Evolutionary conservation across 2,329 filamentous ascomycete genomes (phyloP).

Genomic region (Sporothrix euskadiensis): DNA sequence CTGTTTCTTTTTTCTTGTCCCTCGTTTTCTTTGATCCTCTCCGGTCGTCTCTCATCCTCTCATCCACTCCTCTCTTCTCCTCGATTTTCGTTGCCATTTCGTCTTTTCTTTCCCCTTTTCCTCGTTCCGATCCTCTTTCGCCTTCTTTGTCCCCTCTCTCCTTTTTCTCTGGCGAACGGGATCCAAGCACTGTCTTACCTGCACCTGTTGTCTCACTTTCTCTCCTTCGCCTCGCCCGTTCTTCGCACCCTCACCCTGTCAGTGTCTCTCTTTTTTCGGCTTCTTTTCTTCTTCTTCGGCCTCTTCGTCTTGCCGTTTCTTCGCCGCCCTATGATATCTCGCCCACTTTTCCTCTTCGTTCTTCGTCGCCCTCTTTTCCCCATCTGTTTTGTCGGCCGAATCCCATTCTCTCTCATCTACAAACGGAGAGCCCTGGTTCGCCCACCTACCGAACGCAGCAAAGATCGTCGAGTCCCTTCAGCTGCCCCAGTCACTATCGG

Average conservation of each 20-base stretch:
- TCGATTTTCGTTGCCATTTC: not conserved
- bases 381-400: constrained; percentile 14
- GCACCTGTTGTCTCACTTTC: constrained; percentile 21
- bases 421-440: not conserved
- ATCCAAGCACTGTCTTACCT: constrained; percentile 26
- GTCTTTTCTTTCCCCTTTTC: not conserved
- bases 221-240: not conserved
- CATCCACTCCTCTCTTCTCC: not conserved
- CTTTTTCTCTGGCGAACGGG: constrained; percentile 21
- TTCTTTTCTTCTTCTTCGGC: constrained; percentile 16
- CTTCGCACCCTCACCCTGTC: constrained; percentile 8
- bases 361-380: not conserved
- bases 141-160: not conserved
- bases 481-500: constrained; percentile 14
- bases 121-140: not conserved
- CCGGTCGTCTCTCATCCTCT: not conserved
- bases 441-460: constrained; percentile 27
- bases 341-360: constrained; percentile 13
- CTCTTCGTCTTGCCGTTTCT: not conserved
- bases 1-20: not conserved
- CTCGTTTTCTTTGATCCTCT: not conserved
- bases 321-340: not conserved
- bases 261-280: constrained; percentile 12
- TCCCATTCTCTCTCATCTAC: constrained; percentile 6
- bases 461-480: constrained; percentile 31